Conservation (phyloP, 75 land plant species). For the Selaginella tamariscina region DNA sequence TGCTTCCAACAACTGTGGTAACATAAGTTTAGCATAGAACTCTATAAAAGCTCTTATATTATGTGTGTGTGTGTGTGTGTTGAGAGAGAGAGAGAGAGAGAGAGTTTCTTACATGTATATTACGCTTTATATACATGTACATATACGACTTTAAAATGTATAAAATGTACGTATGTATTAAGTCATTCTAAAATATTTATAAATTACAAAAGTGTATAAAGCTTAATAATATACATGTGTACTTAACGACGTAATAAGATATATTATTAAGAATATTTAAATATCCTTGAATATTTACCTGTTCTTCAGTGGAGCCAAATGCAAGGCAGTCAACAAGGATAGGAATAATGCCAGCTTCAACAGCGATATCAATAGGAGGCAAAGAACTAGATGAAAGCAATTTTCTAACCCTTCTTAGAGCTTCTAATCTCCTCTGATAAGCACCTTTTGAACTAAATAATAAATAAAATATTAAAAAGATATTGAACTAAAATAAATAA, state of each 20-base stretch:
- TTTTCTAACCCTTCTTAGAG: constrained; percentile 58
- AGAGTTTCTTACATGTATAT: too few species aligned
- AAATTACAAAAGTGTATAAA: too few species aligned
- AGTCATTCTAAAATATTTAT: too few species aligned
- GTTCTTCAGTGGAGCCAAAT: constrained; percentile 94
- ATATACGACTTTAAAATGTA: too few species aligned
- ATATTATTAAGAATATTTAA: background rate
- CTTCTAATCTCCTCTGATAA: constrained; percentile 48
- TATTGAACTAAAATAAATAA: background rate
- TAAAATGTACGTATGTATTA: too few species aligned
- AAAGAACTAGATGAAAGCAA: constrained; percentile 53
- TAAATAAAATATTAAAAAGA: background rate
- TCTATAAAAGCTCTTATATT: too few species aligned
- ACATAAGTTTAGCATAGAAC: background rate
- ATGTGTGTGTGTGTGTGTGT: too few species aligned
- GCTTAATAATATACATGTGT: too few species aligned
- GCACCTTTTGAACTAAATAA: constrained; percentile 33
- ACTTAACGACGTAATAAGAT: too few species aligned
- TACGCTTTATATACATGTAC: too few species aligned
- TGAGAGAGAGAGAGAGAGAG: too few species aligned
- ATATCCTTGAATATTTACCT: constrained; percentile 32
- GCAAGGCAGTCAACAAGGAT: constrained; percentile 74
- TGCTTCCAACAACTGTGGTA: constrained; percentile 73
- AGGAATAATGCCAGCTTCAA: constrained; percentile 78
- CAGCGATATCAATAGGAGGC: constrained; percentile 74